Conservation (phyloP, 2,329 filamentous ascomycete genomes). For the Hirsutella minnesotensis region DNA sequence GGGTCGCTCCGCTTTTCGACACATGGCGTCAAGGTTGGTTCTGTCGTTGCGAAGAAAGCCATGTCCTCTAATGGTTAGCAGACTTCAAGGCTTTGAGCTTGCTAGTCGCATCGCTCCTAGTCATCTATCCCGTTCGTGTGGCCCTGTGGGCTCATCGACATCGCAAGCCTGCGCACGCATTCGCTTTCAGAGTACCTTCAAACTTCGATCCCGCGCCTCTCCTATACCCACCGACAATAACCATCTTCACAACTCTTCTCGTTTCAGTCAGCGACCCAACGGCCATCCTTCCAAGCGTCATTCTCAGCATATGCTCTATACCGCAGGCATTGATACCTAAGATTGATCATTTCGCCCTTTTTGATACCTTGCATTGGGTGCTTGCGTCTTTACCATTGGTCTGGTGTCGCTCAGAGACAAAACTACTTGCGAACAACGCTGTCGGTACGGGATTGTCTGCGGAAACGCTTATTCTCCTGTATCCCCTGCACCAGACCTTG, state of each 20-base stretch:
- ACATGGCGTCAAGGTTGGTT: constrained; percentile 40
- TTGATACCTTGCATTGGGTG: constrained; percentile 66
- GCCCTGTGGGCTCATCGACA: constrained; percentile 33
- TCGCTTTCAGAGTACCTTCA: constrained; percentile 47
- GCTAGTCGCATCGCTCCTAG: constrained; percentile 27
- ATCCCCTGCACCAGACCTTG: constrained; percentile 72
- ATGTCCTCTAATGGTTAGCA: constrained; percentile 11
- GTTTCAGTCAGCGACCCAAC: constrained; percentile 50
- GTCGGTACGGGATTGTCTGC: constrained; percentile 29
- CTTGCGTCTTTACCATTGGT: constrained; percentile 58
- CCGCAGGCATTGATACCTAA: constrained; percentile 63
- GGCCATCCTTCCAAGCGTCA: constrained; percentile 63
- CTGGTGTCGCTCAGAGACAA: constrained; percentile 12
- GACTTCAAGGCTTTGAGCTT: constrained; percentile 29
- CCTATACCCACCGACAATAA: constrained; percentile 72
- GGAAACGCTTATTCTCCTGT: constrained; percentile 55
- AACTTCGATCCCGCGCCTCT: constrained; percentile 86
- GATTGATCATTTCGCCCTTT: constrained; percentile 40
- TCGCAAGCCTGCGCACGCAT: constrained; percentile 21
- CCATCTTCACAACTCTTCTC: constrained; percentile 65
- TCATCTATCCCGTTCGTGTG: constrained; percentile 50
- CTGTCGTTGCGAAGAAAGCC: constrained; percentile 15
- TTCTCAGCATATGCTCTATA: constrained; percentile 69
- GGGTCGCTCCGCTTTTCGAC: constrained; percentile 31
- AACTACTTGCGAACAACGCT: background rate